Evolutionary conservation across 345 rosid species (phyloP).

Genomic region (Lumnitzera racemosa): DNA sequence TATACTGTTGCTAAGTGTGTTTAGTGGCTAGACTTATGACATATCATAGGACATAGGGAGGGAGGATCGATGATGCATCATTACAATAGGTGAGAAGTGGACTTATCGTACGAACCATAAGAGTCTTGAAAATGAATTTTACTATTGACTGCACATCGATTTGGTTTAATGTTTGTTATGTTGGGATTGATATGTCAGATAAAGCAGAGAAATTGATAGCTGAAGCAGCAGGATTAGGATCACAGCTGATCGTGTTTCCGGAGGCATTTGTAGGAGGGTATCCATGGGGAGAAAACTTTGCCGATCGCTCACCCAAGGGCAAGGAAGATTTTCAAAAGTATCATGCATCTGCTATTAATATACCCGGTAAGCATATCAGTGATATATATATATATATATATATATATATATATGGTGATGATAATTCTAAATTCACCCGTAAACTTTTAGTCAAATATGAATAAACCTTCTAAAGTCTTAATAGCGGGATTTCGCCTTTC

Average conservation of each 20-base stretch:
- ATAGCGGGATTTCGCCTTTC: too few relatives aligned
- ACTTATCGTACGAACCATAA: too few relatives aligned
- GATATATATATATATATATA: background rate
- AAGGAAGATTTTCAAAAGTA: constrained; percentile 84
- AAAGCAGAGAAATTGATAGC: constrained; percentile 86
- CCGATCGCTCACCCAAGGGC: constrained; percentile 66
- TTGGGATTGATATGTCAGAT: constrained; percentile 20
- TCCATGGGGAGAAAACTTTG: constrained; percentile 83
- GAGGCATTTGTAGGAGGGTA: constrained; percentile 94
- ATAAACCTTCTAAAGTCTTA: too few relatives aligned
- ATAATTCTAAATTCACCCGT: too few relatives aligned
- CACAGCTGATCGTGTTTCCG: constrained; percentile 87
- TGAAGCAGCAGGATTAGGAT: constrained; percentile 74
- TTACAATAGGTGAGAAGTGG: too few relatives aligned
- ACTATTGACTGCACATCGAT: background rate
- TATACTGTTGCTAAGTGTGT: too few relatives aligned
- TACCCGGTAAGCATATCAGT: constrained; percentile 48
- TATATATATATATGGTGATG: too few relatives aligned
- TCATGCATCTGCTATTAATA: constrained; percentile 76
- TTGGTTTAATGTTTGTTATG: background rate
- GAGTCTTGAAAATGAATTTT: too few relatives aligned
- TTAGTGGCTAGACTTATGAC: too few relatives aligned
- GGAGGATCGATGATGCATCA: too few relatives aligned
- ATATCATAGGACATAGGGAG: too few relatives aligned
- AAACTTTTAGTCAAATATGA: too few relatives aligned